Evolutionary conservation across 1,284 basidiomycete genomes (phyloP).

Genomic region (Sporisorium sorghi): DNA sequence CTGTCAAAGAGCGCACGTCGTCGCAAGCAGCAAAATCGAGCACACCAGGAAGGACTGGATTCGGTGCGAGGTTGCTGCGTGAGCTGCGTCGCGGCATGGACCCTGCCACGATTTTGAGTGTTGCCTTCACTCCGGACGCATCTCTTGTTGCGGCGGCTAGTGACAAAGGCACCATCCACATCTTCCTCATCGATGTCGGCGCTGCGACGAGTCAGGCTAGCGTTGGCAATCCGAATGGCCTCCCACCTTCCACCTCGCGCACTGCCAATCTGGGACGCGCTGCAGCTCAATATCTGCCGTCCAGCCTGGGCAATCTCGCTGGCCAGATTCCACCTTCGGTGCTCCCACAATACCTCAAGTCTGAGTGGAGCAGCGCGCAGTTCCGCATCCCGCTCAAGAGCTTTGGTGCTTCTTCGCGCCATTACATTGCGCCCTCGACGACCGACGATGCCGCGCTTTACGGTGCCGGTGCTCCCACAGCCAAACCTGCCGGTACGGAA

Average conservation of each 20-base stretch:
- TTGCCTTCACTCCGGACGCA: slow-evolving; percentile 56
- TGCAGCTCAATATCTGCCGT: slow-evolving; percentile 48
- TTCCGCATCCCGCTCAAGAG: slow-evolving; percentile 59
- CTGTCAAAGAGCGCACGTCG: not conserved
- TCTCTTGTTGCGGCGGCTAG: slow-evolving; percentile 55
- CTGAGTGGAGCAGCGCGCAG: slow-evolving; percentile 60
- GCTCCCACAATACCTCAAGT: slow-evolving; percentile 59
- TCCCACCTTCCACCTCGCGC: slow-evolving; percentile 16
- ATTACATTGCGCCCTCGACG: slow-evolving; percentile 12
- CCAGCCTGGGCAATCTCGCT: slow-evolving; percentile 44
- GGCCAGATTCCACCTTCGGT: slow-evolving; percentile 52
- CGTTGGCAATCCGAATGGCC: not conserved
- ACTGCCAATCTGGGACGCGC: slow-evolving; percentile 31
- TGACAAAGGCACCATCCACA: slow-evolving; percentile 64
- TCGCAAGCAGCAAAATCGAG: not conserved
- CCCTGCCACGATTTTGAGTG: slow-evolving; percentile 55
- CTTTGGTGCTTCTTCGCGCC: slow-evolving; percentile 45
- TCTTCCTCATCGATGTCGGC: slow-evolving; percentile 43
- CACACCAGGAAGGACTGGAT: slow-evolving; percentile 35
- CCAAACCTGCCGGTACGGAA: slow-evolving; percentile 24
- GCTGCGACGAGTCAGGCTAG: not conserved
- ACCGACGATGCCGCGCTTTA: slow-evolving; percentile 14
- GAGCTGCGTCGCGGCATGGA: slow-evolving; percentile 62
- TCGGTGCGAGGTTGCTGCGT: slow-evolving; percentile 41
- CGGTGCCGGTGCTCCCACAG: slow-evolving; percentile 7